These are phyloP conservation scores for Coniochaeta hoffmannii DNA, from an alignment of 2,329 filamentous ascomycete genomes.

Conservation along the genomic window DNA sequence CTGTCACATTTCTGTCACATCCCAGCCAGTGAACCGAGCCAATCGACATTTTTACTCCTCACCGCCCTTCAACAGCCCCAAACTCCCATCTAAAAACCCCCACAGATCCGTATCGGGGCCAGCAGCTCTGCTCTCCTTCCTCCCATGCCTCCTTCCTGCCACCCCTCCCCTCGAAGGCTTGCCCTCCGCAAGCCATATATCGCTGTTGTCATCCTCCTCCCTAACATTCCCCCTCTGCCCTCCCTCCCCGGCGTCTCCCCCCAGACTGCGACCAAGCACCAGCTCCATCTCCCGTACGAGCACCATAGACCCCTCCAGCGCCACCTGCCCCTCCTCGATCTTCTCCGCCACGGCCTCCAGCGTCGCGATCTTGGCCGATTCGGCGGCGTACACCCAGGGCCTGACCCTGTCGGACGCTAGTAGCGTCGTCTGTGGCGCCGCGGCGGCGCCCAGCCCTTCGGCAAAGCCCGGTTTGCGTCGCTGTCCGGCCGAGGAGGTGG, in stretches of 20 bases:
- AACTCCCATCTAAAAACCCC: constrained; percentile 43
- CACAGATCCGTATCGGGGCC: constrained; percentile 33
- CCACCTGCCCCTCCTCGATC: constrained; percentile 50
- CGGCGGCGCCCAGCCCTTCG: constrained; percentile 31
- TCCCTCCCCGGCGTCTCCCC: background rate
- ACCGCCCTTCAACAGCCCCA: constrained; percentile 39
- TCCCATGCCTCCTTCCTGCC: constrained; percentile 14
- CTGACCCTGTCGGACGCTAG: constrained; percentile 38
- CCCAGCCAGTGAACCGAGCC: too few relatives aligned
- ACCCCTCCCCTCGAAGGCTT: constrained; percentile 17
- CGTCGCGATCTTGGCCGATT: constrained; percentile 51
- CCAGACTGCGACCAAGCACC: constrained; percentile 32
- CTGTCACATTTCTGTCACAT: too few relatives aligned
- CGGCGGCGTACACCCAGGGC: constrained; percentile 53
- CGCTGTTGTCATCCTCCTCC: constrained; percentile 19
- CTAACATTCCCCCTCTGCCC: constrained; percentile 14
- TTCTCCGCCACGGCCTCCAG: constrained; percentile 52
- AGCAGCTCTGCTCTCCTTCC: constrained; percentile 9
- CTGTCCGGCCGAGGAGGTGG: constrained; percentile 12
- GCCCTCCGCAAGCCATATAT: constrained; percentile 29
- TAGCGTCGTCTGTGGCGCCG: constrained; percentile 30
- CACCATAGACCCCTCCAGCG: constrained; percentile 44
- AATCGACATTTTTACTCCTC: too few relatives aligned
- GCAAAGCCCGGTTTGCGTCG: constrained; percentile 23
- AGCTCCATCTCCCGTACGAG: constrained; percentile 40